Conservation (phyloP, 2,329 filamentous ascomycete genomes). For the Trichoderma lentiforme region DNA sequence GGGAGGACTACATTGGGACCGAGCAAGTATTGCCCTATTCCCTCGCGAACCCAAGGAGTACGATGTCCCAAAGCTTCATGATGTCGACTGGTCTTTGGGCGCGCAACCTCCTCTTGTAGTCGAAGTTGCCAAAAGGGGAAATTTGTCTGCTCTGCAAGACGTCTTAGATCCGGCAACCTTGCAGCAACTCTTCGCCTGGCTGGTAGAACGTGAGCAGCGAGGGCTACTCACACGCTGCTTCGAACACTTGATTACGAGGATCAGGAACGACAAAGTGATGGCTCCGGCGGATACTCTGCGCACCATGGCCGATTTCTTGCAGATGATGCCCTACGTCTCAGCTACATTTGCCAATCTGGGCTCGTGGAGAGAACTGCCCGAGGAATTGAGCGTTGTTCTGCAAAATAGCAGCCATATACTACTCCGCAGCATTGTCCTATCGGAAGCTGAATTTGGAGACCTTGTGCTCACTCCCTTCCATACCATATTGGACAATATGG, state of each 20-base stretch:
- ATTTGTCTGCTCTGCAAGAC: constrained; percentile 14
- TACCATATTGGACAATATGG: constrained; percentile 14
- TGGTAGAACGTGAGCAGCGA: constrained; percentile 4
- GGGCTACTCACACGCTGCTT: constrained; percentile 7
- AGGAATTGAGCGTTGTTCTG: neutral
- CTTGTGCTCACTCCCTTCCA: constrained; percentile 18
- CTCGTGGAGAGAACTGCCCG: neutral
- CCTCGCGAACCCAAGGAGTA: constrained; percentile 33
- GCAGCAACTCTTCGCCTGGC: neutral
- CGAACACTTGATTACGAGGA: constrained; percentile 3
- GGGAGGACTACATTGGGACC: constrained; percentile 40
- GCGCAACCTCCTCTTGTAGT: constrained; percentile 11
- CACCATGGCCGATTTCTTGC: neutral
- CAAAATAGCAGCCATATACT: constrained; percentile 12
- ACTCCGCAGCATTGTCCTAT: constrained; percentile 7
- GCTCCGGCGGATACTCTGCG: neutral
- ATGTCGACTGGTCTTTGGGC: constrained; percentile 20
- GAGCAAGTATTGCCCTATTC: constrained; percentile 37
- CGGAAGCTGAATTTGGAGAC: constrained; percentile 12
- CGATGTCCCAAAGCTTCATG: constrained; percentile 27
- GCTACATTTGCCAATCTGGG: neutral
- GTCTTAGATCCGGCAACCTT: neutral
- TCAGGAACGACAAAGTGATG: constrained; percentile 5
- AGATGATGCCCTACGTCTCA: neutral
- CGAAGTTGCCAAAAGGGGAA: neutral